Evolutionary conservation across 1,284 basidiomycete genomes (phyloP), one percentile per base, ranked within the genome.

Genomic region (Neotropicomus parvogracilis): DNA sequence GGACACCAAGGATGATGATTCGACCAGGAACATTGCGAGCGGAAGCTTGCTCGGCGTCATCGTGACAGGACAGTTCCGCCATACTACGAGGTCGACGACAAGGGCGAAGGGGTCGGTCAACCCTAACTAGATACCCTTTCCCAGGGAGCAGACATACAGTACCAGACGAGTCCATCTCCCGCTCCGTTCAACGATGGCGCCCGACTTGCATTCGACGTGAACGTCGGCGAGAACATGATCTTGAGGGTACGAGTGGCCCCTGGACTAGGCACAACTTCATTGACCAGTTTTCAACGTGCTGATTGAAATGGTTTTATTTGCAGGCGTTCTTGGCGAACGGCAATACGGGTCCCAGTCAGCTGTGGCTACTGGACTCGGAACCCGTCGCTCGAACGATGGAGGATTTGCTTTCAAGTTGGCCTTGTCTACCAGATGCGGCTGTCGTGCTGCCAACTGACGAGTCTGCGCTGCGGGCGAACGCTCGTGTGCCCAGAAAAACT

Each of bases 301-400:
- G n/a, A n/a, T n/a, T n/a, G n/a, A n/a, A n/a, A n/a, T n/a, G n/a
- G n/a, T n/a, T 27, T 43, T n/a, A 43, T 28, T 6, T n/a, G 12
- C 36, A 40, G 42, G 42, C 40, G 8, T 44, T 44, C 19, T 17
- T 28, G 42, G 7, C 42, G 6, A 44, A 44, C 9, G 17, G 42
- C 3, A 39, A 39, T 24, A 20, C 17, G 7, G 33, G 42, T 3
- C 40, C 42, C 6, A 44, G 17, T 39, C 42, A 44, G 6, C 19
- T 44, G 34, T 44, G 42, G 42, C 9, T 44, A 12, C 24, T 44
- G 33, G n/a, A n/a, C n/a, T n/a, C n/a, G n/a, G 42, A 44, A 44
- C 24, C 32, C 6, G 26, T 40, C 2, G 40, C 28, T 20, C 32
- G 28, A 21, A 24, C 5, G 24, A 8, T 24, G 24, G 24, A 24